These are phyloP conservation scores for Daphne laureola DNA, from an alignment of 441 rosid genomes.

Conservation along the genomic window DNA sequence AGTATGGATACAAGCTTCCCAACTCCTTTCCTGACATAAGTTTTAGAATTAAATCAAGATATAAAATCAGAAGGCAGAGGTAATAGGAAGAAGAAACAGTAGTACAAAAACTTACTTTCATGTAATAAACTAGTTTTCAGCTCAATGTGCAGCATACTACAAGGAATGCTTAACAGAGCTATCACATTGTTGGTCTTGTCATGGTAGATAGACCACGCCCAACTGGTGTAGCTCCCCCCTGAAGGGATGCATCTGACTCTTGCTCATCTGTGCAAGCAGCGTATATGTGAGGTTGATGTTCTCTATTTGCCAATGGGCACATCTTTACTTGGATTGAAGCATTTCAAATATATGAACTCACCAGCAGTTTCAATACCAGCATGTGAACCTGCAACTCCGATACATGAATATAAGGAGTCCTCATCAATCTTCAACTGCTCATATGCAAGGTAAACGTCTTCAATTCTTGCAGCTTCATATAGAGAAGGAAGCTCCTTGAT, in stretches of 20 bases:
- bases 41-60: too few relatives aligned
- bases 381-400: conserved; percentile 88
- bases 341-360: conserved; percentile 19
- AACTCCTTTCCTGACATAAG: too few relatives aligned
- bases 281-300: background rate
- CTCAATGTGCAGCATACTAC: too few relatives aligned
- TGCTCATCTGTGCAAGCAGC: conserved; percentile 62
- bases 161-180: background rate
- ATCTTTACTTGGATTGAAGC: background rate
- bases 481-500: conserved; percentile 79
- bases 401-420: conserved; percentile 76
- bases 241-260: conserved; percentile 52
- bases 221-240: conserved; percentile 62
- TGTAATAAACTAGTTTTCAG: too few relatives aligned
- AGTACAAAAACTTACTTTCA: background rate
- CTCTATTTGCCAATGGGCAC: conserved; percentile 3
- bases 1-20: too few relatives aligned
- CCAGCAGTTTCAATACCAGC: conserved; percentile 62
- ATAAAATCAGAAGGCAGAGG: too few relatives aligned
- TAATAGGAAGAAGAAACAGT: too few relatives aligned
- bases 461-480: conserved; percentile 83
- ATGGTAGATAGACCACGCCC: conserved; percentile 95
- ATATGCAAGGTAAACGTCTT: conserved; percentile 84
- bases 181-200: conserved; percentile 88
- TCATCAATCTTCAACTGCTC: conserved; percentile 85